Base-by-base conservation (phyloP, 1,284 basidiomycete genomes). In the Fomitopsis schrenkii region DNA sequence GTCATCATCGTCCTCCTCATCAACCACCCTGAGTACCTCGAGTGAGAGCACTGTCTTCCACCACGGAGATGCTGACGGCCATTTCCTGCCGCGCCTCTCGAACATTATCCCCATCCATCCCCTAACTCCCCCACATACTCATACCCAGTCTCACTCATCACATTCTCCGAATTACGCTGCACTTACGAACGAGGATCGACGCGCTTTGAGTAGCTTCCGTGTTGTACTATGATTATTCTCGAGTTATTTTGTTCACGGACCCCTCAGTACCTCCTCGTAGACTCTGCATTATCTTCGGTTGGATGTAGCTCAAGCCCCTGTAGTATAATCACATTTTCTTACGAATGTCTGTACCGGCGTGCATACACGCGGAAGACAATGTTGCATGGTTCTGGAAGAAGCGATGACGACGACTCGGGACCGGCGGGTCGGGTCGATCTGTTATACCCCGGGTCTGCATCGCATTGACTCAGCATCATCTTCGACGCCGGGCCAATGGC, bases 61-160 rank as follows among this genome's bases (percentile, higher is more conserved):
- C 55, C 71, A 64, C 66, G 61, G 57, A 52, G 46, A 58, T 61
- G 30, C 53, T 15, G 45, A 66, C 8, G 68, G 61, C 55, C 69
- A 59, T 61, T 75, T 67, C 38, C 70, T 80, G 22, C 79, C 80
- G 15, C 76, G 79, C 14, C 74, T 81, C 45, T 75, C 80, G 40
- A 76, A 77, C n/a, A 70, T 81, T 62, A 67, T 73, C 46, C 70
- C 73, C 14, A 64, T 67, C 4, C 67, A 68, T 36, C 70, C 65
- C 22, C 65, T 71, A 19, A 63, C 62, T 44, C 68, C 67, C 52
- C 53, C 69, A 36, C n/a, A 64, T 58, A 66, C 70, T 56, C 63
- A 66, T 48, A 30, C 41, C 57, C 61, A 61, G 58, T 58, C 64
- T 62, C 62, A 60, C 60, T 64, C 64, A 55, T 62, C 61, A 22